Evolutionary conservation across 2,329 filamentous ascomycete genomes (phyloP).

Genomic region (Microdochium bolleyi): DNA sequence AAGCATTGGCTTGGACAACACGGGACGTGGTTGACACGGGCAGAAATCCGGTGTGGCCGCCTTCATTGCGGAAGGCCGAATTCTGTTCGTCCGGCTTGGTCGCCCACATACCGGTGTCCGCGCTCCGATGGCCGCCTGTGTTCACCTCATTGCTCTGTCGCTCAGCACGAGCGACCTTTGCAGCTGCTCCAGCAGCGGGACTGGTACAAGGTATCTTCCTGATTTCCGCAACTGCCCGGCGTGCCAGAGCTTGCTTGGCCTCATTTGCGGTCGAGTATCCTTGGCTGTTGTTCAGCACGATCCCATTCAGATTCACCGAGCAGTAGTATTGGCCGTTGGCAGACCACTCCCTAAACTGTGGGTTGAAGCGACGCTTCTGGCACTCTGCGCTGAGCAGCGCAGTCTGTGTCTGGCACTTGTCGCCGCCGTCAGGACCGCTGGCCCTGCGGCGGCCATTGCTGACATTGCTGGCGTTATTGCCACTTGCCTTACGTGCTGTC

Average conservation of each 20-base stretch:
- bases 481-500: background rate
- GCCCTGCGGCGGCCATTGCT: background rate
- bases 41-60: background rate
- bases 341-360: slow-evolving; percentile 11
- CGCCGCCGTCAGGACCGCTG: background rate
- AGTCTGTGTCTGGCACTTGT: background rate
- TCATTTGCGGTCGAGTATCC: slow-evolving; percentile 5
- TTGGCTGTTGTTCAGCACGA: slow-evolving; percentile 5
- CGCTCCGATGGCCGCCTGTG: background rate
- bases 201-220: slow-evolving; percentile 2
- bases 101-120: background rate
- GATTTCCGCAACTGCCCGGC: slow-evolving; percentile 4
- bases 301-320: slow-evolving; percentile 11
- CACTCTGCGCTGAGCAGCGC: slow-evolving; percentile 11
- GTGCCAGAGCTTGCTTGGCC: slow-evolving; percentile 13
- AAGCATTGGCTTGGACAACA: background rate
- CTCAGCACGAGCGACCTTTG: background rate
- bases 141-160: background rate
- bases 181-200: background rate
- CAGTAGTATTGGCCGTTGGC: slow-evolving; percentile 8
- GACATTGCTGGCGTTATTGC: background rate
- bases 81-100: too few species aligned
- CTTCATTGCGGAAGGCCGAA: too few species aligned
- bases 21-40: background rate
- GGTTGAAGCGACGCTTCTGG: slow-evolving; percentile 19